Base-by-base conservation (phyloP, 495 filamentous ascomycete species). In the Penicillium ucsense region DNA sequence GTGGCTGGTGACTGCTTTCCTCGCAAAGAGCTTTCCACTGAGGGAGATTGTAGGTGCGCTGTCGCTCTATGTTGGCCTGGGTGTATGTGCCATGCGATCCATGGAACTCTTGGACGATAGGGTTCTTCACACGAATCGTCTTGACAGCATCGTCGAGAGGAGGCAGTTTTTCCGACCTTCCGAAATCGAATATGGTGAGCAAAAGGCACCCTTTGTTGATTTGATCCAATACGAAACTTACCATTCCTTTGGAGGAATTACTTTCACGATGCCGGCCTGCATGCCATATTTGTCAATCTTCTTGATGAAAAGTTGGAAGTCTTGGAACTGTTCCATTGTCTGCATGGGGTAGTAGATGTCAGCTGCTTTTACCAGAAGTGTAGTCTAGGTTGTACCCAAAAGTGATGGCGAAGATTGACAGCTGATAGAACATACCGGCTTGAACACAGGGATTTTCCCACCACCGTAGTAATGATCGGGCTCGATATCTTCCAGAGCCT, bases 101-200 rank as follows among this genome's bases (percentile, higher is more conserved):
- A 73, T 89, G 88, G 61, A 97, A 97, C 55, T 98, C 92, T 60
- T 98, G 92, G 59, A 86, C 92, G 63, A 98, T 97, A 7, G 92
- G 92, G 52, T 97, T 94, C 72, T 89, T 92, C 55, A 96, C 88
- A 49, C 82, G 84, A 60, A 98, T 86, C 44, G 83, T 83, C 66
- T 95, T 96, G 49, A 98, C 80, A 46, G 83, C 75, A 55, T 96
- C 85, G 54, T 92, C 81, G 50, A 96, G 80, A 32, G 76, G 63
- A 12, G 87, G 84, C 28, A 91, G 80, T 28, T 80, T 68, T 51
- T 89, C 84, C 55, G 73, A 67, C 84, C 84, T 88, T 50, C 30
- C 48, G 28, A 11, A 36, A 27, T 27, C 34, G 12, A 20, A 29
- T 28, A 28, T 12, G 5, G 44, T 59, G 34, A 62, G 59, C 46